Evolutionary conservation across 1,284 basidiomycete species (phyloP), one percentile per base, ranked within the genome.

Genomic region (Thelephora terrestris): DNA sequence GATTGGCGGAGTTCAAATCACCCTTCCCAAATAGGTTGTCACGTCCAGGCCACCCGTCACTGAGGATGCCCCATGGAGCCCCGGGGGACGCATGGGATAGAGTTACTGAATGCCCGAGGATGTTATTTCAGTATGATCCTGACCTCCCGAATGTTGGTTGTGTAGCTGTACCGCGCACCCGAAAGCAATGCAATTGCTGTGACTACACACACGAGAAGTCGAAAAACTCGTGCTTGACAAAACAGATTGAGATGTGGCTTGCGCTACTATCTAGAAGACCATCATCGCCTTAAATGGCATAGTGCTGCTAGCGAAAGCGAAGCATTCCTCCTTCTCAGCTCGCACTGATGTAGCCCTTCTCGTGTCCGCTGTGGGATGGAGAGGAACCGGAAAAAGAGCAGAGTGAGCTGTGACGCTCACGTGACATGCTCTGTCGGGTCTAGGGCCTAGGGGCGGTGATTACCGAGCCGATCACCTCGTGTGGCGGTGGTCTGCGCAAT

Each of bases 241-340:
- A 42, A 23, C 23, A 7, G n/a, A 40, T 3, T 16, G 39, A 42
- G n/a, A 61, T 77, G 70, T 77, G 59, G 70, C 73, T 75, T 70
- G 58, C 73, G 68, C 74, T 66, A 76, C 75, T 76, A 76, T 76
- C 74, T 76, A 75, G 74, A 71, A 75, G 69, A 66, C 71, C 72
- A 70, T 76, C 73, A 75, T 76, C 57, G 68, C 66, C 60, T 51
- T 52, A 55, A 56, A 57, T 57, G 55, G 59, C 64, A 59, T 67
- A 69, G 64, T 63, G 66, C 61, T 70, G 70, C 70, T 70, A 71
- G 70, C 70, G 70, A 71, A 71, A 64, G 66, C 57, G 64, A 66
- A 69, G 67, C 67, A 46, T 17, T 42, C 49, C 36, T 53, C 47
- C 42, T 17, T 65, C 64, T 68, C 50, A 53, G 62, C 66, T 62